A percentile compares a stretch with the other conserved stretches of the same genome.
phyloP scores from a whole-genome alignment of 2,329 filamentous ascomycete species.

The Botrytis cinerea region DNA sequence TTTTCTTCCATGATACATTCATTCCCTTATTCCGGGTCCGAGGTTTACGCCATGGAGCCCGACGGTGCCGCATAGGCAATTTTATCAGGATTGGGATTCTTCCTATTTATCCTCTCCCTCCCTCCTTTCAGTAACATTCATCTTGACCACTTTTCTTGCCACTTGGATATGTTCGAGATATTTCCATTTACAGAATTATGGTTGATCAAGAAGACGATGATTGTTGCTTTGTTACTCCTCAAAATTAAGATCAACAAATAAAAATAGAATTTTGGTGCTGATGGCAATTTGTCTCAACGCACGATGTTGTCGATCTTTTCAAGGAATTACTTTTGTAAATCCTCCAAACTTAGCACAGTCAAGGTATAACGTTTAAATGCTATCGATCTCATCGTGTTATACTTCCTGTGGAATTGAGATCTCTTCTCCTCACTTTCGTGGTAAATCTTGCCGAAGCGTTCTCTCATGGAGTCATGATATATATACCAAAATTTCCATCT shows the following conservation, averaged over 20 bases:
- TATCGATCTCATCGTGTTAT: not conserved
- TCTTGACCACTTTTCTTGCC: not conserved
- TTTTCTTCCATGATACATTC: not conserved
- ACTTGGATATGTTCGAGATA: not conserved
- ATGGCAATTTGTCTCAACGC: not conserved
- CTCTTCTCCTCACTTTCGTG: not conserved
- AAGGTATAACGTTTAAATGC: not conserved
- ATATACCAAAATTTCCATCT: not conserved
- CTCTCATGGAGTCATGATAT: constrained; percentile 6
- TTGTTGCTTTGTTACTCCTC: not conserved
- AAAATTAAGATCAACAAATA: constrained; percentile 8
- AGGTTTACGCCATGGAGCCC: not conserved
- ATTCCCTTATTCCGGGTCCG: not conserved
- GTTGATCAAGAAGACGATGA: not conserved
- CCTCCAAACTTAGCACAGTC: not conserved
- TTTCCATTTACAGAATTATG: not conserved
- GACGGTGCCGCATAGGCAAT: not conserved
- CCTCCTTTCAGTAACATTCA: not conserved
- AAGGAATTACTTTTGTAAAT: not conserved
- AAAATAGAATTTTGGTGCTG: not conserved
- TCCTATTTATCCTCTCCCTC: not conserved
- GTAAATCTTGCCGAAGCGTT: not conserved
- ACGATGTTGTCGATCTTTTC: not conserved
- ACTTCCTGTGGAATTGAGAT: not conserved
- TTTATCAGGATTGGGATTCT: not conserved